Conservation (phyloP, 495 filamentous ascomycete species). For the Podospora tetraspora region DNA sequence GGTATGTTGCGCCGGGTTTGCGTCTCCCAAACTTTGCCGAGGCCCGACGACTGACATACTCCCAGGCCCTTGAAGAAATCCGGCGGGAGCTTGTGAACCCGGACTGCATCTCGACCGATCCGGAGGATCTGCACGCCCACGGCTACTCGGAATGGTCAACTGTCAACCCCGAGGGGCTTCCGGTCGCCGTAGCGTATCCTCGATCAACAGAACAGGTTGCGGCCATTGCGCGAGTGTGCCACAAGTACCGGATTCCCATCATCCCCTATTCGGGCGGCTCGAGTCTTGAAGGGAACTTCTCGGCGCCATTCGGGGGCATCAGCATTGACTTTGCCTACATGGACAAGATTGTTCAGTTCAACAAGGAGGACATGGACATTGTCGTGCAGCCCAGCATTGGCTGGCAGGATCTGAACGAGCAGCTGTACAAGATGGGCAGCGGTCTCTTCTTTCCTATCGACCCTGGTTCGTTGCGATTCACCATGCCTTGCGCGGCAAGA, state of each 20-base stretch:
- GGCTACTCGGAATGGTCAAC: constrained; percentile 90
- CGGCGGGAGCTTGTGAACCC: constrained; percentile 54
- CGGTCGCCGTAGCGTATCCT: constrained; percentile 77
- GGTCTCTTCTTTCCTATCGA: constrained; percentile 90
- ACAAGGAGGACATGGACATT: constrained; percentile 85
- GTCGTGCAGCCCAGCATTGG: constrained; percentile 84
- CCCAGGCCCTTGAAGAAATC: constrained; percentile 46
- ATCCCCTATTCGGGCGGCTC: constrained; percentile 83
- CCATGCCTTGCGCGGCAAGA: neutral
- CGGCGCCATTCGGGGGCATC: constrained; percentile 77
- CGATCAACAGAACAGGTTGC: constrained; percentile 76
- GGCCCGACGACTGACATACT: neutral
- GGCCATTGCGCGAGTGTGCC: constrained; percentile 71
- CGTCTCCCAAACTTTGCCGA: neutral
- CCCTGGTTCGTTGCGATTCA: constrained; percentile 48
- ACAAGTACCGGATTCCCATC: constrained; percentile 80
- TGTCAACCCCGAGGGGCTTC: constrained; percentile 68
- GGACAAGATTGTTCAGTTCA: constrained; percentile 72
- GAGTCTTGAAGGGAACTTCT: constrained; percentile 84
- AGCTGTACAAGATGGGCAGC: constrained; percentile 59
- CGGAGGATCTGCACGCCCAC: constrained; percentile 73
- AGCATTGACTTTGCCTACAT: constrained; percentile 85
- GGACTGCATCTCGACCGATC: constrained; percentile 74
- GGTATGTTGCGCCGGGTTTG: constrained; percentile 33
- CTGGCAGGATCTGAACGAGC: constrained; percentile 85